phyloP scores from a whole-genome alignment of 192 early-diverging fungal species.

The Gamsiella multidivaricata region DNA sequence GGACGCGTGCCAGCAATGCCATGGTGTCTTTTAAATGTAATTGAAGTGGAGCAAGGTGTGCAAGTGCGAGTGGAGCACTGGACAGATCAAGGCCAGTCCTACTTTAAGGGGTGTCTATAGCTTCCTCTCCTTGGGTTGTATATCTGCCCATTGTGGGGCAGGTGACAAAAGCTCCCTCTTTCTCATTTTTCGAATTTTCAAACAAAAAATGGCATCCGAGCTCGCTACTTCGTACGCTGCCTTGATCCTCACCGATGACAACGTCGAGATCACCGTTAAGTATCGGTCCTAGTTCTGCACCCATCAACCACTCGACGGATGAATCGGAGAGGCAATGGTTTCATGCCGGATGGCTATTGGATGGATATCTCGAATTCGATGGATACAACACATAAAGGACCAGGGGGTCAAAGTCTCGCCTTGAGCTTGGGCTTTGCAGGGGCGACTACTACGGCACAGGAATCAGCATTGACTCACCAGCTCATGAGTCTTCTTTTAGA shows the following conservation, averaged over 20 bases:
- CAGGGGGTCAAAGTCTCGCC: no score
- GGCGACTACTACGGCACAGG: no score
- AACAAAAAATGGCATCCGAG: conserved; percentile 80
- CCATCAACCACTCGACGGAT: background rate
- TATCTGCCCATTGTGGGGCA: background rate
- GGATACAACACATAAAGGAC: background rate
- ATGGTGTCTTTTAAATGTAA: conserved; percentile 35
- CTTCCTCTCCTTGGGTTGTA: background rate
- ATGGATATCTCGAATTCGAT: background rate
- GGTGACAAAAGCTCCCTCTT: conserved; percentile 21
- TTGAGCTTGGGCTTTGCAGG: no score
- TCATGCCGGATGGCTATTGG: background rate
- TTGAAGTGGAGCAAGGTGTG: background rate
- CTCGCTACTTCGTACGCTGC: conserved; percentile 95
- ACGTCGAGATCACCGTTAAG: conserved; percentile 95
- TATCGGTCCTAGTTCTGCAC: conserved; percentile 19
- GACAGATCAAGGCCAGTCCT: background rate
- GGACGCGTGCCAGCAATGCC: conserved; percentile 69
- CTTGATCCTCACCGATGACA: conserved; percentile 98
- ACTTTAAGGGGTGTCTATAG: background rate
- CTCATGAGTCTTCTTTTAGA: no score
- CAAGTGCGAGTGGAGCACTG: background rate
- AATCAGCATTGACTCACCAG: no score
- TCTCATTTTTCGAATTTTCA: conserved; percentile 49
- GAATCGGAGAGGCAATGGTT: background rate